Evolutionary conservation across 2,329 filamentous ascomycete species (phyloP), one percentile per base, ranked within the genome.

Genomic region (Rugonectria rugulosa): DNA sequence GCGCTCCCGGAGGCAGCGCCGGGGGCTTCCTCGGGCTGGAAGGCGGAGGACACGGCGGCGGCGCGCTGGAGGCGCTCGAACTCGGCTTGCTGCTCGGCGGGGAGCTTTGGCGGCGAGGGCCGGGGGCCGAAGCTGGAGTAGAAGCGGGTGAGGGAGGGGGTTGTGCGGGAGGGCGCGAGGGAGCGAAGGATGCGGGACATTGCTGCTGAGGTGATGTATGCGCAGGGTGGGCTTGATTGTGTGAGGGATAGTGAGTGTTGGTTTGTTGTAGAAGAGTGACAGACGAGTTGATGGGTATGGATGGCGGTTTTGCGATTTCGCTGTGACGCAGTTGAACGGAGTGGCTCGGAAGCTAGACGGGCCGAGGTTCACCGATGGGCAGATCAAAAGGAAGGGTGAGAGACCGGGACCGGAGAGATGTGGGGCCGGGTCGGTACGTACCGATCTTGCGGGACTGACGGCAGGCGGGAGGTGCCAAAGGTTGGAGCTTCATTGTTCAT

Each of bases 31-130:
- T 72, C 68, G 59, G 73, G 62, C 62, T 77, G 70, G 63, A 78
- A 77, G 61, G 75, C 72, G 45, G 77, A 69, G 8, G 78, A 77
- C 5, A 77, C 77, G 59, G 79, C 71, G 53, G 83, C 83, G 27
- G 75, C 81, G 65, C 85, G 85, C 71, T 97, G 92, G 4, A 98
- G 88, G 36, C 87, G 83, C 75, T 97, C 93, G 73, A 95, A 97
- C 62, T 96, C 85, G 72, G 92, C 91, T 79, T 97, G 93, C 66
- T 97, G 88, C 73, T 91, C 87, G 67, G 92, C 87, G 6, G 94
- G 92, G 10, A 98, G 90, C 43, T 92, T 90, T 0, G 92, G 93
- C 14, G 95, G 95, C 7, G 91, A 77, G 20, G 94, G 91, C 11
- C 79, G 79, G 15, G 77, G 68, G 50, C 75, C 72, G 75, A 82